Evolutionary conservation across 1,284 basidiomycete genomes (phyloP), one percentile per base, ranked within the genome.

Genomic region (Moesziomyces parantarcticus): DNA sequence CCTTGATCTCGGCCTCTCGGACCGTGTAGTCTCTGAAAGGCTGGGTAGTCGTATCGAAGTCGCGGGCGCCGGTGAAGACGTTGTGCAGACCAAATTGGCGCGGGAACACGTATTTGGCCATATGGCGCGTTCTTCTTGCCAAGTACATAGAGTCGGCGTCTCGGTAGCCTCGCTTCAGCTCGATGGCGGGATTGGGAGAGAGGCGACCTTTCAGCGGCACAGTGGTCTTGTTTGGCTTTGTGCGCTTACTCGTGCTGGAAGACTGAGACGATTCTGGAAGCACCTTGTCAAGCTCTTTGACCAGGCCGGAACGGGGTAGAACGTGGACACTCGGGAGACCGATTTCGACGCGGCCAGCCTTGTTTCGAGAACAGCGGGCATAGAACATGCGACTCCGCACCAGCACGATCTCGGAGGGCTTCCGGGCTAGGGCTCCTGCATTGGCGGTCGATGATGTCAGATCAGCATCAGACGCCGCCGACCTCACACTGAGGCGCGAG

Each of bases 51-150:
- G 57, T 21, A 8, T 66, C 58, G 13, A 58, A 54, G 58, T 78
- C 78, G n/a, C 53, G 64, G 10, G 34, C 50, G 47, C 49, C 75
- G 41, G 78, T 81, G 62, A 89, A 93, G 3, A 89, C 87, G 68
- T 86, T 91, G 13, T 87, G 83, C 1, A 95, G 83, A 0, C 88
- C 87, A 74, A 90, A 92, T 72, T 93, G 91, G 29, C 89, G 87
- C 8, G 92, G 90, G 76, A 95, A 95, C 0, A 96, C 85, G 79
- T 94, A 92, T 85, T 93, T 94, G 22, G 90, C 87, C 2, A 92
- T 83, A 75, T 90, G 90, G 22, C 91, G 87, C 1, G 88, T 87
- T 57, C 63, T 51, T 41, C 52, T 20, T 62, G 69, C 61, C 78
- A 62, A 52, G 56, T 74, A 52, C 13, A 23, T 45, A 3, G 29